These are phyloP conservation scores for Botryotinia globosa DNA, from an alignment of 2,329 filamentous ascomycete genomes.

Conservation along the genomic window DNA sequence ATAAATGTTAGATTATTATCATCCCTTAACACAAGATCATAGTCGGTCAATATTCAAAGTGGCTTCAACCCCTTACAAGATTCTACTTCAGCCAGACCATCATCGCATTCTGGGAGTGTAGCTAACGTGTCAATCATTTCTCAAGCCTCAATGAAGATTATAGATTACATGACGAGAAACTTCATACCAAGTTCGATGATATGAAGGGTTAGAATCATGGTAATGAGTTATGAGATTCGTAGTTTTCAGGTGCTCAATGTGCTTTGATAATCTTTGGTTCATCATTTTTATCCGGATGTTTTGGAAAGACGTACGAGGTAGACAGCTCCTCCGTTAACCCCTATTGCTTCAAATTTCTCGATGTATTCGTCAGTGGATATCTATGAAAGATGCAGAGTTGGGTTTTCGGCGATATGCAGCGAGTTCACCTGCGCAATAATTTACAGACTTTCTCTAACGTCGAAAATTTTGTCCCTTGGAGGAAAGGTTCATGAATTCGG, in stretches of 20 bases:
- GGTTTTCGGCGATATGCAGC: background rate
- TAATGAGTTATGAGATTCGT: background rate
- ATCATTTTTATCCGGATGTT: background rate
- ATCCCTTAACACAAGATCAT: background rate
- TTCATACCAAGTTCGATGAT: background rate
- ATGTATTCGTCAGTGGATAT: background rate
- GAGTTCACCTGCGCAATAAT: background rate
- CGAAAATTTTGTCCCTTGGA: background rate
- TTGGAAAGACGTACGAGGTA: background rate
- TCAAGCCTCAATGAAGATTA: background rate
- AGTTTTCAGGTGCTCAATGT: background rate
- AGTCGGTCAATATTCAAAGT: background rate
- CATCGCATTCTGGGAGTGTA: background rate
- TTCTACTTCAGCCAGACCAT: background rate
- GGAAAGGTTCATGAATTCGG: background rate
- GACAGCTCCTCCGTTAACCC: background rate
- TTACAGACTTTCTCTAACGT: background rate
- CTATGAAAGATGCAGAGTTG: background rate
- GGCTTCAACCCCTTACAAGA: background rate
- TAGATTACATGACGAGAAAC: background rate
- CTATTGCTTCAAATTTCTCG: background rate
- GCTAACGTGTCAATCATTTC: background rate
- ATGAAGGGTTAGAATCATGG: background rate
- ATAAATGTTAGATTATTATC: background rate
- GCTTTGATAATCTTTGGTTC: background rate